These are phyloP conservation scores for Lomentospora prolificans DNA, from an alignment of 2,329 filamentous ascomycete genomes.

Conservation along the genomic window DNA sequence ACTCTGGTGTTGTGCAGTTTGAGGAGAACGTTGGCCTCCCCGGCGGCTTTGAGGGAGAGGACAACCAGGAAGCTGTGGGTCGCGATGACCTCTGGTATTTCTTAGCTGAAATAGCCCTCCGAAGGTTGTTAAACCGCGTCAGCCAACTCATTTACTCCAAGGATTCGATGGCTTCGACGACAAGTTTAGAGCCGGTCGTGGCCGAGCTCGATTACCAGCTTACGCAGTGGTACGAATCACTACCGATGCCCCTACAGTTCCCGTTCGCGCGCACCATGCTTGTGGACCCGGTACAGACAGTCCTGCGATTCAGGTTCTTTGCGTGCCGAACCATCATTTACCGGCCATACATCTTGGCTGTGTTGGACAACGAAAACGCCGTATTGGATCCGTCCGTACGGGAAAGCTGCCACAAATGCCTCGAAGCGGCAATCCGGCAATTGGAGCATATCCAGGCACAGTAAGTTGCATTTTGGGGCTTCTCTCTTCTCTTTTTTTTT, in stretches of 20 bases:
- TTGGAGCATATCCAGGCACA: constrained; percentile 70
- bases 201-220: constrained; percentile 75
- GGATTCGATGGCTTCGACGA: constrained; percentile 59
- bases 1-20: constrained; percentile 73
- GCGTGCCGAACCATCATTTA: constrained; percentile 82
- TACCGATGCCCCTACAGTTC: constrained; percentile 67
- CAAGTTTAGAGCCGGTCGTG: constrained; percentile 66
- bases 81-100: constrained; percentile 82
- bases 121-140: constrained; percentile 66
- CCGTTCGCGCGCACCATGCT: constrained; percentile 59
- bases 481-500: too few species aligned
- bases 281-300: constrained; percentile 67
- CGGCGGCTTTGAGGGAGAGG: constrained; percentile 66
- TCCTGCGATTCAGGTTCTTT: constrained; percentile 70
- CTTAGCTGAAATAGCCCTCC: constrained; percentile 69
- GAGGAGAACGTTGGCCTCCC: constrained; percentile 73
- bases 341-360: constrained; percentile 70
- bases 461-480: constrained; percentile 39
- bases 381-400: constrained; percentile 62
- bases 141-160: constrained; percentile 73
- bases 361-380: constrained; percentile 66
- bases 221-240: constrained; percentile 73
- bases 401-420: constrained; percentile 70
- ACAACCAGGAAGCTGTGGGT: constrained; percentile 52
- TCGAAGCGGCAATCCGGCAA: constrained; percentile 71